Base-by-base conservation (phyloP, 179 eudicot species). In the Spergularia azorica region DNA sequence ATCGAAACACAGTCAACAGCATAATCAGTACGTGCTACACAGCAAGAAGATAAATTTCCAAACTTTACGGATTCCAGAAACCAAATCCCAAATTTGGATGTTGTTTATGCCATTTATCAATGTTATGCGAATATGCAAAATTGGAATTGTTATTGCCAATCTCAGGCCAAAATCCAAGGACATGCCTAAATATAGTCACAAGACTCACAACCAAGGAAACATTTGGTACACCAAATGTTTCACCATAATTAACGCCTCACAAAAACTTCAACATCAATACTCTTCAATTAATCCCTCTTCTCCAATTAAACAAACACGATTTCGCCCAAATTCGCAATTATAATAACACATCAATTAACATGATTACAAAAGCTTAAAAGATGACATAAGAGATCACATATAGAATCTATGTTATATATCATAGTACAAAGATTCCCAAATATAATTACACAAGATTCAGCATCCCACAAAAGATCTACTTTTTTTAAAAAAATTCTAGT, bases 191-290 rank as follows among this genome's bases (percentile, higher is more conserved):
- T 12, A 59, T 52, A 62, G 79, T 16, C 71, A 71, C 8, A 43
- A 66, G 63, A 57, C 39, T 36, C 20, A 6, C 39, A n/a, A 55
- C 57, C 65, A 59, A 21, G 51, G 43, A 50, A 51, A 6, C n/a
- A 58, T 46, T 81, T 54, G 74, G 69, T 76, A 77, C 55, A 68
- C 73, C 79, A 16, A 61, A 39, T 72, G 75, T 58, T 38, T 39
- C 65, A 9, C 15, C 5, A 46, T 54, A 70, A 70, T 26, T 43
- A 61, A 70, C 73, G 54, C 9, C 46, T 67, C 32, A 26, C 12
- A 51, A 17, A 69, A 18, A 69, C 72, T 16, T 26, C 7, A 50
- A 18, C 50, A 26, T 7, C 11, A 54, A 6, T 54, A 56, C 55
- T 55, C 12, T 55, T 20, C 55, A 18, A 64, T 64, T 63, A 63